Base-by-base conservation (phyloP, 1,284 basidiomycete species). In the Gymnopus androsaceus region DNA sequence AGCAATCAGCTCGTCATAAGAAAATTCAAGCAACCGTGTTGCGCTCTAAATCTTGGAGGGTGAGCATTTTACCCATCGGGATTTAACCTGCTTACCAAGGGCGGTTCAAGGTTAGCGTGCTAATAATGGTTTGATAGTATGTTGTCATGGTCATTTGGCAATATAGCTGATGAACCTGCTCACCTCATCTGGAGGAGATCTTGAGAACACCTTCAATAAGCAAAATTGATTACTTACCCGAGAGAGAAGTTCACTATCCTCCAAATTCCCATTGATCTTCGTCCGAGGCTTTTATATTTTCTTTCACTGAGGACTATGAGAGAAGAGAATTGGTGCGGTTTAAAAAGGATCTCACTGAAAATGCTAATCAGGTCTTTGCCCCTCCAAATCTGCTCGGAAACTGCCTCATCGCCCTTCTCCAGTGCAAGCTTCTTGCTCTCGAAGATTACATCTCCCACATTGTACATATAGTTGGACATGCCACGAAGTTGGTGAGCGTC, bases 321-420 rank as follows among this genome's bases (percentile, higher is more conserved):
- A 31, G 28, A 30, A 31, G 4, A 11, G 2, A 46, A 11, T 12
- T 48, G n/a, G 7, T 30, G 14, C 9, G 25, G 3, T 8, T 6
- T 21, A 0, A 25, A 51, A 67, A 72, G 17, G 9, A 47, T 11
- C 37, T 33, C 59, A 77, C 77, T 67, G 11, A 81, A 61, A 51
- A 76, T 71, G 53, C 75, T 80, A 47, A 81, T 70, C 37, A 81
- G 72, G 62, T 81, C 78, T 47, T 75, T 78, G 17, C 73, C 75
- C 31, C 62, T 62, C 1, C 69, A 72, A 23, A 73, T 59, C 47
- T 75, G 70, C 12, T 63, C 54, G 5, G 57, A 46, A 1, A 73
- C 54, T 6, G 63, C 68, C n/a, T 71, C 67, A 27, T 76, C 70
- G 0, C 72, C 74, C 50, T 64, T 61, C 25, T 60, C 62, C 4